A percentile compares a stretch with the other conserved stretches of the same genome.
Evolutionary conservation across 2,329 filamentous ascomycete genomes (phyloP).

Genomic region (Aspergillus bombycis): DNA sequence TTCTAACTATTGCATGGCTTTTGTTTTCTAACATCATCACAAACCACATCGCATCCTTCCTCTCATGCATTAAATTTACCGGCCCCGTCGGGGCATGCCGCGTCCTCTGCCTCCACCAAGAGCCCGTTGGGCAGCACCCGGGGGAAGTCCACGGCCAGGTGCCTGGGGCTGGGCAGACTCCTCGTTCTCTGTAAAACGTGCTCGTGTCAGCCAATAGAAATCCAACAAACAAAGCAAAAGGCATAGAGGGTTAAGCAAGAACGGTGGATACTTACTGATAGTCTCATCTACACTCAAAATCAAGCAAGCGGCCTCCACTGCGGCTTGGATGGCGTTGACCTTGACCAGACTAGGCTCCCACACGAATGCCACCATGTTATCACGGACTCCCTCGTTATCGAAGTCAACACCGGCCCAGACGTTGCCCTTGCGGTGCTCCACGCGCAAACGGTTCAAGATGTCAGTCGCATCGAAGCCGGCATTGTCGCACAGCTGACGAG

Average conservation of each 20-base stretch:
- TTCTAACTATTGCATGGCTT: conserved; percentile 16
- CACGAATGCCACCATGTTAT: conserved; percentile 95
- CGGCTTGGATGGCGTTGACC: conserved; percentile 94
- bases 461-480: conserved; percentile 98
- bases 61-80: conserved; percentile 20
- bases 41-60: conserved; percentile 21
- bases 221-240: neutral
- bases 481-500: conserved; percentile 96
- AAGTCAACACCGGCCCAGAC: conserved; percentile 98
- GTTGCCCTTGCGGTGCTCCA: conserved; percentile 92
- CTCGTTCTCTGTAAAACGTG: conserved; percentile 71
- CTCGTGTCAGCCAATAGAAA: conserved; percentile 21
- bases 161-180: conserved; percentile 84
- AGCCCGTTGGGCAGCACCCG: conserved; percentile 85
- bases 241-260: neutral
- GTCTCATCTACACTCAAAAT: conserved; percentile 98
- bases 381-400: conserved; percentile 82
- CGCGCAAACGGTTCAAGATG: conserved; percentile 92
- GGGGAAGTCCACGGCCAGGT: conserved; percentile 73
- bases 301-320: conserved; percentile 91
- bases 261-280: conserved; percentile 65
- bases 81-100: conserved; percentile 70
- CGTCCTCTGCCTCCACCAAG: conserved; percentile 82
- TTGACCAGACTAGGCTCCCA: conserved; percentile 98
- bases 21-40: conserved; percentile 11